Evolutionary conservation across 805 yeast species (phyloP), one percentile per base, ranked within the genome.

Genomic region (Ogataea chonburiensis): DNA sequence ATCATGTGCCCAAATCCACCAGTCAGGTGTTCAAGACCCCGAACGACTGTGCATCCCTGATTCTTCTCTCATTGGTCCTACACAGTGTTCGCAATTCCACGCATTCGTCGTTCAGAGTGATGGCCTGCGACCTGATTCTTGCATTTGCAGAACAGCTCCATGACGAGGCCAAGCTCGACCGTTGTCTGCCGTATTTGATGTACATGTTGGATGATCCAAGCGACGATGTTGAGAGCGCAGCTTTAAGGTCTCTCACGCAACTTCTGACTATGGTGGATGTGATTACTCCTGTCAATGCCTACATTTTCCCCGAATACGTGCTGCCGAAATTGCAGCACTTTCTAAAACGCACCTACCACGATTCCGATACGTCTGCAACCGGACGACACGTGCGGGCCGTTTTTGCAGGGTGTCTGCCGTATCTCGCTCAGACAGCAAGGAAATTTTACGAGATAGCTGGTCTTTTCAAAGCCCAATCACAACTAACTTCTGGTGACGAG

Each of bases 151-250:
- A 86, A 51, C 73, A 77, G 39, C 66, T 87, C 2, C 74, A 76
- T 16, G 98, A 93, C 55, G 95, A 85, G 38, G 80, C 79, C 11
- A 91, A 88, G 55, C 64, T 93, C 24, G 97, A 93, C 56, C 63
- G 97, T 28, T 77, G 87, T 20, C 58, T 93, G 16, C 98, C 98
- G 0, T 86, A 82, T 53, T 57, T 93, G 16, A 72, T 86, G 15
- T 64, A 77, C n/a, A 66, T 87, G 35, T 57, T 89, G 10, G 87
- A 84, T 34, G 95, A 86, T 42, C 63, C 70, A 1, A 70, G 80
- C 13, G 69, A 77, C 1, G 73, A 70, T 29, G 93, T 87, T 3
- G 84, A 81, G 34, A 71, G 79, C 1, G 64, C 77, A 3, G 85
- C 95, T 0, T 49, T 93, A 6, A 66, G 75, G 29, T 64, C 80